Conservation (phyloP, 129 eudicot genomes). For the Lonicera japonica region DNA sequence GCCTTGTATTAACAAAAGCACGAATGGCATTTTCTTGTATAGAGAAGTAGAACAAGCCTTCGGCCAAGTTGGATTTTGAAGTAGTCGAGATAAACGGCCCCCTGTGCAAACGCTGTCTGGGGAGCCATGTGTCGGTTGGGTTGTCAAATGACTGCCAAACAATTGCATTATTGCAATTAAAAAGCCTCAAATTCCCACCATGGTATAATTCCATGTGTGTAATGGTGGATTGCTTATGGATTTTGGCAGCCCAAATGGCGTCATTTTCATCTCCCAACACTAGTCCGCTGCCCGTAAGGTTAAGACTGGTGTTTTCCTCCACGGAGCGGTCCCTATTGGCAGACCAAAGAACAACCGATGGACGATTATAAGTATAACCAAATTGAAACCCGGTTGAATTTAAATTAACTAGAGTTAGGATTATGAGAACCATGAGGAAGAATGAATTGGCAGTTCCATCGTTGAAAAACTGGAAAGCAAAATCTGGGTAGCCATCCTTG, state of each 20-base stretch:
- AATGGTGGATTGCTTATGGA: conserved; percentile 4
- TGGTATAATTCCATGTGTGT: conserved; percentile 17
- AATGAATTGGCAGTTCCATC: too few species aligned
- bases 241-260: conserved; percentile 22
- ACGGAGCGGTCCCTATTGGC: conserved; percentile 27
- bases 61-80: conserved; percentile 13
- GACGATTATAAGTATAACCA: too few species aligned
- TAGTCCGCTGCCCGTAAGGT: conserved; percentile 19
- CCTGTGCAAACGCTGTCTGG: conserved; percentile 18
- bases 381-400: too few species aligned
- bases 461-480: too few species aligned
- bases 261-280: conserved; percentile 19
- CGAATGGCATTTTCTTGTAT: conserved; percentile 4
- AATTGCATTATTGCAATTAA: background rate
- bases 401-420: too few species aligned
- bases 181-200: conserved; percentile 21
- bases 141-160: conserved; percentile 24
- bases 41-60: conserved; percentile 4
- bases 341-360: conserved; percentile 20
- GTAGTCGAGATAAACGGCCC: conserved; percentile 14
- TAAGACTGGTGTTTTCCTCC: conserved; percentile 11
- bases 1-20: conserved; percentile 14
- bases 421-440: too few species aligned
- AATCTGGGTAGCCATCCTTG: too few species aligned
- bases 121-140: conserved; percentile 28